Evolutionary conservation across 2,329 filamentous ascomycete species (phyloP).

Genomic region (Neospermospora avenae): DNA sequence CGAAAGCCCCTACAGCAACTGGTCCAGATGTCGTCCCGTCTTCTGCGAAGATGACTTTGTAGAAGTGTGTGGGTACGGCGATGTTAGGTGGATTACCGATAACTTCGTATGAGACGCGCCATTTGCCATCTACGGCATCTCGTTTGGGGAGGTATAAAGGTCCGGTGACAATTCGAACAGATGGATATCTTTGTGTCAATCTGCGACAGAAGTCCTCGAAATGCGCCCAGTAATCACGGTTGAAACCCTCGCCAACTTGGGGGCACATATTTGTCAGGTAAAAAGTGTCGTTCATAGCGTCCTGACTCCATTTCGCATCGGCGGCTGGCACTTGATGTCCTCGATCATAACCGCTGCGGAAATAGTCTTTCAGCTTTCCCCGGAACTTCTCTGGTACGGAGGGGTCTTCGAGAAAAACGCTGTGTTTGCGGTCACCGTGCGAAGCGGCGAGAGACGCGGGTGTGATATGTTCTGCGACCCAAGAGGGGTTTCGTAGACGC

Average conservation of each 20-base stretch:
- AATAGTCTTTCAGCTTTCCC: constrained; percentile 89
- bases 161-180: constrained; percentile 87
- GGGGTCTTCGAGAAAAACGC: constrained; percentile 77
- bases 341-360: constrained; percentile 88
- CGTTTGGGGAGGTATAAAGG: constrained; percentile 88
- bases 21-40: constrained; percentile 67
- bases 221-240: constrained; percentile 98
- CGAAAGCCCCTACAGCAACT: constrained; percentile 90
- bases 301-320: constrained; percentile 92
- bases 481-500: constrained; percentile 83
- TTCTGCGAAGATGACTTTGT: constrained; percentile 97
- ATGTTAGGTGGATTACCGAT: constrained; percentile 92
- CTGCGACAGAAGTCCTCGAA: constrained; percentile 95
- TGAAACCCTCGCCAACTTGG: constrained; percentile 97
- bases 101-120: constrained; percentile 92
- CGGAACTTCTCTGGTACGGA: constrained; percentile 82
- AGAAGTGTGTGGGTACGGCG: constrained; percentile 97
- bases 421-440: constrained; percentile 81
- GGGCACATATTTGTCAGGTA: constrained; percentile 95
- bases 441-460: constrained; percentile 71
- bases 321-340: constrained; percentile 97
- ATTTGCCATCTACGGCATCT: constrained; percentile 82
- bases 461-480: constrained; percentile 97
- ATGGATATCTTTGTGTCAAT: constrained; percentile 76
- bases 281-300: constrained; percentile 94